These are phyloP conservation scores for Apophysomyces variabilis DNA, from an alignment of 371 early-diverging fungal genomes.

Conservation along the genomic window DNA sequence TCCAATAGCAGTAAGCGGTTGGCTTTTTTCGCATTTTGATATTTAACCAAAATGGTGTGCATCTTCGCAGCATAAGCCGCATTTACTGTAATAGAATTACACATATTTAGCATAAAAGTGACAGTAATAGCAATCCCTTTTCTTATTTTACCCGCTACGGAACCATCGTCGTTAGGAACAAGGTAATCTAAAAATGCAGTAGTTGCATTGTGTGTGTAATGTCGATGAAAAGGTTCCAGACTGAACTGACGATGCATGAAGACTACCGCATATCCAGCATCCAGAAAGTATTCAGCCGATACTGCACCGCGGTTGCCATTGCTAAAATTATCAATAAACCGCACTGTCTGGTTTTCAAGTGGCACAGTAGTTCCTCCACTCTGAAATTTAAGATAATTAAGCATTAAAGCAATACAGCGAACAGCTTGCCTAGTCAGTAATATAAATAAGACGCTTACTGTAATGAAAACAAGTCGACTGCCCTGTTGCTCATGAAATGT, in stretches of 20 bases:
- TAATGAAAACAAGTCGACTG: slow-evolving; percentile 79
- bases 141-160: slow-evolving; percentile 52
- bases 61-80: slow-evolving; percentile 66
- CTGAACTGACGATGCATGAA: slow-evolving; percentile 95
- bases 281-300: slow-evolving; percentile 94
- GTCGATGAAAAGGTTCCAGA: slow-evolving; percentile 91
- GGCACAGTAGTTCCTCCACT: slow-evolving; percentile 98
- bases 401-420: neutral
- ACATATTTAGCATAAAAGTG: neutral
- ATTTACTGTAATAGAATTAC: slow-evolving; percentile 47
- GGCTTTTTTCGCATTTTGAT: slow-evolving; percentile 59
- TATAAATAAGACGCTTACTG: slow-evolving; percentile 51
- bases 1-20: slow-evolving; percentile 77
- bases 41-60: slow-evolving; percentile 61
- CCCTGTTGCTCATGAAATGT: slow-evolving; percentile 59
- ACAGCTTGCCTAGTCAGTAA: neutral
- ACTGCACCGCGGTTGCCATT: slow-evolving; percentile 96
- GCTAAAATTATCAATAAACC: slow-evolving; percentile 99
- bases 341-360: slow-evolving; percentile 94
- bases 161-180: slow-evolving; percentile 59
- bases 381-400: slow-evolving; percentile 29
- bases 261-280: slow-evolving; percentile 92
- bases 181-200: slow-evolving; percentile 83
- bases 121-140: neutral
- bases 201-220: slow-evolving; percentile 82